A percentile compares a stretch with the other conserved stretches of the same genome.
Conservation (phyloP, 2,329 filamentous ascomycete genomes). For the Diaporthe velutina region DNA sequence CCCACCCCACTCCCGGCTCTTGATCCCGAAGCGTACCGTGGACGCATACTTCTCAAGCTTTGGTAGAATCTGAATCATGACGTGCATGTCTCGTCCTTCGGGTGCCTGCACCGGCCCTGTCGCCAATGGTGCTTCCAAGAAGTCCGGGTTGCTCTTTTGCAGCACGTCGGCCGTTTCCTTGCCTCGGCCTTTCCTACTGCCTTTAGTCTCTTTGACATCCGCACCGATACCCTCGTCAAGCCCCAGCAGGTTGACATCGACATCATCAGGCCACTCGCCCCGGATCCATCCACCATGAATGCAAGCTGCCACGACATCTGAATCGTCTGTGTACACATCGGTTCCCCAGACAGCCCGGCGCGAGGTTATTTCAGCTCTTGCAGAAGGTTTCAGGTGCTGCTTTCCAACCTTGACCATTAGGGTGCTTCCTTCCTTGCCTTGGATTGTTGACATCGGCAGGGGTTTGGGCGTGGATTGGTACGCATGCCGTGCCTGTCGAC, state of each 20-base stretch:
- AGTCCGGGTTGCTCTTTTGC: slow-evolving; percentile 42
- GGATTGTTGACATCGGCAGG: slow-evolving; percentile 78
- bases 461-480: slow-evolving; percentile 72
- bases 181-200: slow-evolving; percentile 45
- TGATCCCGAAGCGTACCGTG: slow-evolving; percentile 83
- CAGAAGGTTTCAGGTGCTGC: slow-evolving; percentile 76
- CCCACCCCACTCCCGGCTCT: slow-evolving; percentile 82
- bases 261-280: slow-evolving; percentile 86
- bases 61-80: slow-evolving; percentile 88
- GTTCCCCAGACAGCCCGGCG: slow-evolving; percentile 91
- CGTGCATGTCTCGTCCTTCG: slow-evolving; percentile 82
- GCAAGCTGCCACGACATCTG: slow-evolving; percentile 90
- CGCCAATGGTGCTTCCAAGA: slow-evolving; percentile 66
- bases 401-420: slow-evolving; percentile 89
- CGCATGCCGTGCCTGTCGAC: slow-evolving; percentile 49
- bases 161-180: slow-evolving; percentile 40
- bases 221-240: slow-evolving; percentile 56
- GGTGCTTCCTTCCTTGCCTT: slow-evolving; percentile 88
- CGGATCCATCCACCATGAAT: slow-evolving; percentile 95
- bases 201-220: slow-evolving; percentile 47
- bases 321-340: slow-evolving; percentile 95
- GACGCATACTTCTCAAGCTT: slow-evolving; percentile 81
- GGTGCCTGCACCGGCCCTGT: slow-evolving; percentile 75
- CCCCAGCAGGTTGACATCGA: slow-evolving; percentile 77
- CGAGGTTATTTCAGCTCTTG: slow-evolving; percentile 86